Evolutionary conservation across 352 stramenopile genomes (phyloP).

Genomic region (Peronospora tabacina): DNA sequence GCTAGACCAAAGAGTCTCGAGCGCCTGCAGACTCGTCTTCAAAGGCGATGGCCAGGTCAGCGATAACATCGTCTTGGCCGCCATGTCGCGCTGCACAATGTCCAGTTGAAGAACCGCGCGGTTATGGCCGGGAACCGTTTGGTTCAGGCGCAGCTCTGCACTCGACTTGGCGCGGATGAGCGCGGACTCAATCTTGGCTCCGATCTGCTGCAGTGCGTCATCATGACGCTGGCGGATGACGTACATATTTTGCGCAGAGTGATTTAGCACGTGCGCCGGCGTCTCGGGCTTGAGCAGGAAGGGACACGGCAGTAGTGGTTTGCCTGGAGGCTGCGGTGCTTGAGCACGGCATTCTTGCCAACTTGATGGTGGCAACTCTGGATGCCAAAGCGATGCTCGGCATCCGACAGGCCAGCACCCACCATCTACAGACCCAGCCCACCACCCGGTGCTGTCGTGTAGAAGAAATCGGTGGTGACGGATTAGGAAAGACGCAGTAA

Average conservation of each 20-base stretch:
- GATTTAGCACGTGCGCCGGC: background rate
- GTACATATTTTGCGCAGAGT: background rate
- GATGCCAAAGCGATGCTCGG: background rate
- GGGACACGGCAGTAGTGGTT: too few relatives aligned
- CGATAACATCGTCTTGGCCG: background rate
- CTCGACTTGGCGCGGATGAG: background rate
- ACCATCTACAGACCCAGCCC: constrained; percentile 7
- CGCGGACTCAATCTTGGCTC: background rate
- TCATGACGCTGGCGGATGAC: background rate
- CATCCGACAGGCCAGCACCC: background rate
- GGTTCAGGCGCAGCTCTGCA: background rate
- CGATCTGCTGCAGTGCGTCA: too few relatives aligned
- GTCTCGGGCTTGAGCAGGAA: background rate
- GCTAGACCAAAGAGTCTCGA: background rate
- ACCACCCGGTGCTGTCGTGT: constrained; percentile 4
- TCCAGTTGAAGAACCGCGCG: background rate
- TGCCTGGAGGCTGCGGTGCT: too few relatives aligned
- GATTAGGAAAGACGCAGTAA: constrained; percentile 1
- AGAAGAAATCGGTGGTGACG: constrained; percentile 10
- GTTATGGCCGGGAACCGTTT: background rate
- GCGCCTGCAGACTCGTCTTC: background rate
- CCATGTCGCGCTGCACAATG: background rate
- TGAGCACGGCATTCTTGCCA: background rate
- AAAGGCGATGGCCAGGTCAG: constrained; percentile 1
- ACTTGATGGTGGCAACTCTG: background rate